These are phyloP conservation scores for Bjerkandera adusta DNA, from an alignment of 1,284 basidiomycete species.

Conservation along the genomic window DNA sequence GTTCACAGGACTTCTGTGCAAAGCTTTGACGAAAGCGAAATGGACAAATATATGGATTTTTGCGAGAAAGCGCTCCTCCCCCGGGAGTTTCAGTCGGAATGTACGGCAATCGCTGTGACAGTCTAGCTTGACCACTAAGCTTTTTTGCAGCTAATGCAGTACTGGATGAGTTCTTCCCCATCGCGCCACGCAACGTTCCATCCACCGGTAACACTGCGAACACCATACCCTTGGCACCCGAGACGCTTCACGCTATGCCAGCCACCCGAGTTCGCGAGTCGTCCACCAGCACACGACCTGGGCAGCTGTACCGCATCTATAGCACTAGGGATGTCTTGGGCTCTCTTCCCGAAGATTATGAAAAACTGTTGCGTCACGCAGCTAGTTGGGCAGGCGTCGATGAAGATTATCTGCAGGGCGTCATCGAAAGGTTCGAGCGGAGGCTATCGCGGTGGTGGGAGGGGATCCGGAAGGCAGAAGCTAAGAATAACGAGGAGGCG, in stretches of 20 bases:
- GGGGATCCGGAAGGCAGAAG: constrained; percentile 20
- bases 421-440: constrained; percentile 61
- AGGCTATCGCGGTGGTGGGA: constrained; percentile 52
- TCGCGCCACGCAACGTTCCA: constrained; percentile 1
- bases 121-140: neutral
- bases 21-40: constrained; percentile 47
- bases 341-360: constrained; percentile 46
- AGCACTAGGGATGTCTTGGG: constrained; percentile 58
- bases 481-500: constrained; percentile 15
- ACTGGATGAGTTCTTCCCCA: constrained; percentile 25
- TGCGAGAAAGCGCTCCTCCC: constrained; percentile 56
- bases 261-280: constrained; percentile 16
- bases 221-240: neutral
- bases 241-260: too few species aligned
- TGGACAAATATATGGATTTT: constrained; percentile 71
- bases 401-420: constrained; percentile 44
- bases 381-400: constrained; percentile 52
- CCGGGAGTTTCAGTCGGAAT: constrained; percentile 17
- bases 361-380: constrained; percentile 44
- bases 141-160: constrained; percentile 22
- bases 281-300: constrained; percentile 38
- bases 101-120: neutral
- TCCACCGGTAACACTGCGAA: neutral
- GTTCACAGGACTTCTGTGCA: constrained; percentile 47
- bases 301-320: constrained; percentile 58